Evolutionary conservation across 2,329 filamentous ascomycete genomes (phyloP), one percentile per base, ranked within the genome.

Genomic region (Talaromyces sp.): DNA sequence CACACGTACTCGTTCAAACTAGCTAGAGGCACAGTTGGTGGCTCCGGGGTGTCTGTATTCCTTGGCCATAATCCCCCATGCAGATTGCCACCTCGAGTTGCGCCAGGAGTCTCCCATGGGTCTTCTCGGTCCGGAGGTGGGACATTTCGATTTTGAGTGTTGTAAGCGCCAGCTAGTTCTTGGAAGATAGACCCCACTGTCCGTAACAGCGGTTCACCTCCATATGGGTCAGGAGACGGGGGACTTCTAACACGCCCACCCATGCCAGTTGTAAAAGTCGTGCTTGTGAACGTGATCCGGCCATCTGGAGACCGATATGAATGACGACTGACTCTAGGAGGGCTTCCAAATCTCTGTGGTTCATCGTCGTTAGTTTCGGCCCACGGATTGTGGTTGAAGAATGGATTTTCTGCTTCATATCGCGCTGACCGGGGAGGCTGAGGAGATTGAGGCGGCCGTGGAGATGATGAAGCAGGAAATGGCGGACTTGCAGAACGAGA

Each of bases 11-110:
- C 80, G 68, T 78, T 71, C 62, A 87, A 68, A 65, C 81, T 82
- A 63, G 81, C 79, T 25, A 83, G 74, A 9, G 81, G 82, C 63
- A 79, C 76, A n/a, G 75, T 71, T 63, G 75, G 78, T 17, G 80
- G 78, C 68, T 84, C 84, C 45, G 84, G 79, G 33, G 76, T 75
- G 69, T 85, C 80, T 31, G 82, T 78, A 71, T 86, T 80, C 68
- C 84, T 81, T 39, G 85, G 85, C 61, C 74, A 75, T 50, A 86
- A 71, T 58, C 80, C 79, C 39, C 66, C 70, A 27, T 68, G 61
- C 6, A 60, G 47, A 11, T 69, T 33, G 19, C 45, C 67, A 56
- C 64, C 67, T 8, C 65, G 69, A 3, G 65, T 39, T 19, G 64
- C 25, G 13, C 59, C 52, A 17, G 43, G 43, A 17, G 47, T 57